Percentiles rank a stretch among this genome's conserved stretches.
These are phyloP conservation scores for Diplodia scrobiculata DNA, from an alignment of 2,329 filamentous ascomycete genomes.

Conservation along the genomic window DNA sequence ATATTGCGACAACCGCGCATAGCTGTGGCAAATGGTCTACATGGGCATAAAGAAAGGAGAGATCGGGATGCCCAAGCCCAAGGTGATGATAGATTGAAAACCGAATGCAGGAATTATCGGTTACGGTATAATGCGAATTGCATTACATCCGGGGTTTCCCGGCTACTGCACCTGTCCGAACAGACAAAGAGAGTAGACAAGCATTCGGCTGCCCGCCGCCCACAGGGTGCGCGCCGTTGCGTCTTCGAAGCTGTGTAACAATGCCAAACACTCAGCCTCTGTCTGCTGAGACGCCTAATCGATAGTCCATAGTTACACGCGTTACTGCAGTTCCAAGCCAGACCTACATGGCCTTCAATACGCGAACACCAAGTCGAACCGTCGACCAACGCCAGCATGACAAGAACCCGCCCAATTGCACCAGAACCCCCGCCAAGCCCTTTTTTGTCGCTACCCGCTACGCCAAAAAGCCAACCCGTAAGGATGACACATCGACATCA, in stretches of 20 bases:
- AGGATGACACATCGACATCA: conserved; percentile 10
- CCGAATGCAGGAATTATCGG: conserved; percentile 6
- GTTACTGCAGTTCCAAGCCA: conserved; percentile 2
- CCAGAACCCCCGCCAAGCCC: not conserved
- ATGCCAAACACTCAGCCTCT: conserved; percentile 2
- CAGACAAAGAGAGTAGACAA: not conserved
- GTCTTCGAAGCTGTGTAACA: conserved; percentile 2
- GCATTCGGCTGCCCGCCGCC: not conserved
- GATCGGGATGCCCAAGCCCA: not conserved
- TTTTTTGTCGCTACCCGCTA: conserved; percentile 13
- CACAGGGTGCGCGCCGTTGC: not conserved
- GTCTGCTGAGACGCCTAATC: conserved; percentile 9
- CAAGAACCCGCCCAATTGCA: conserved; percentile 2
- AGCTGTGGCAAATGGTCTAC: not conserved
- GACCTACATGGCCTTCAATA: not conserved
- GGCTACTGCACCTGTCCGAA: conserved; percentile 13
- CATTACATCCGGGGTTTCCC: conserved; percentile 13
- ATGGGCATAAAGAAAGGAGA: not conserved
- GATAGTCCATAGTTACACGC: conserved; percentile 8
- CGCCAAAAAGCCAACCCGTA: conserved; percentile 1
- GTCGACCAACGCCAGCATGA: not conserved
- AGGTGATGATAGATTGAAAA: not conserved
- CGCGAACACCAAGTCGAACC: not conserved
- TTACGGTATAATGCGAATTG: conserved; percentile 8
- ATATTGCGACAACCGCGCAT: conserved; percentile 17